A percentile compares a stretch with the other conserved stretches of the same genome.
Evolutionary conservation across 2,329 filamentous ascomycete genomes (phyloP).

Genomic region (Phyllosticta citribraziliensis): DNA sequence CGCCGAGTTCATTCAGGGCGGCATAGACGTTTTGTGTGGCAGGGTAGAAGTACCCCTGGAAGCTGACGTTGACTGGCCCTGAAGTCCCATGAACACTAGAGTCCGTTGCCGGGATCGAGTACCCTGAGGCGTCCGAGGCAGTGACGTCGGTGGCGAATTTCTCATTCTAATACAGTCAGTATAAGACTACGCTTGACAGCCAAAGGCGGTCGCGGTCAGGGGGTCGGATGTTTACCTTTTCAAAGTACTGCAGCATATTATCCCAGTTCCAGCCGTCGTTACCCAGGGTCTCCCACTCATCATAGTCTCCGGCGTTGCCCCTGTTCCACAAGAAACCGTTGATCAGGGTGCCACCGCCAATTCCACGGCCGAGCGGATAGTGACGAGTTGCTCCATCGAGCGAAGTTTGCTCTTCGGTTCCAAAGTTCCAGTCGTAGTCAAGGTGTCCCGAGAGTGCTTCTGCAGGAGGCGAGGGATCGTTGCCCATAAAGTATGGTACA

Average conservation of each 20-base stretch:
- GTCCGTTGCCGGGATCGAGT: conserved; percentile 19
- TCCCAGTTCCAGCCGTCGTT: conserved; percentile 20
- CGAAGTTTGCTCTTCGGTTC: conserved; percentile 19
- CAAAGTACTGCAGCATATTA: conserved; percentile 22
- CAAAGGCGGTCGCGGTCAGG: no score
- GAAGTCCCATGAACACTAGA: conserved; percentile 14
- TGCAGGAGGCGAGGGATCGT: conserved; percentile 14
- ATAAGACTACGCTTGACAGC: background rate
- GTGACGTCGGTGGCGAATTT: conserved; percentile 15
- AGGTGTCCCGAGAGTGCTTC: conserved; percentile 19
- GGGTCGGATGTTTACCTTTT: conserved; percentile 15
- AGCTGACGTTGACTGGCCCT: conserved; percentile 18
- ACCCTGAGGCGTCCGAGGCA: conserved; percentile 14
- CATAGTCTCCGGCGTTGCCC: conserved; percentile 9
- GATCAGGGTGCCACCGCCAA: conserved; percentile 13
- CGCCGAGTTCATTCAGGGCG: conserved; percentile 2
- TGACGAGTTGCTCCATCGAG: background rate
- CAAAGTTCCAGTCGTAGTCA: conserved; percentile 23
- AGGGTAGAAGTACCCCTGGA: conserved; percentile 18
- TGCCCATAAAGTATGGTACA: conserved; percentile 5
- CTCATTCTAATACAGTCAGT: conserved; percentile 14
- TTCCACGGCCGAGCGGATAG: conserved; percentile 9
- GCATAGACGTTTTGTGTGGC: conserved; percentile 15
- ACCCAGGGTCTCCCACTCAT: conserved; percentile 12
- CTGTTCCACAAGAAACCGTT: conserved; percentile 12